These are phyloP conservation scores for Cudoniella acicularis DNA, from an alignment of 495 filamentous ascomycete species.

Conservation along the genomic window DNA sequence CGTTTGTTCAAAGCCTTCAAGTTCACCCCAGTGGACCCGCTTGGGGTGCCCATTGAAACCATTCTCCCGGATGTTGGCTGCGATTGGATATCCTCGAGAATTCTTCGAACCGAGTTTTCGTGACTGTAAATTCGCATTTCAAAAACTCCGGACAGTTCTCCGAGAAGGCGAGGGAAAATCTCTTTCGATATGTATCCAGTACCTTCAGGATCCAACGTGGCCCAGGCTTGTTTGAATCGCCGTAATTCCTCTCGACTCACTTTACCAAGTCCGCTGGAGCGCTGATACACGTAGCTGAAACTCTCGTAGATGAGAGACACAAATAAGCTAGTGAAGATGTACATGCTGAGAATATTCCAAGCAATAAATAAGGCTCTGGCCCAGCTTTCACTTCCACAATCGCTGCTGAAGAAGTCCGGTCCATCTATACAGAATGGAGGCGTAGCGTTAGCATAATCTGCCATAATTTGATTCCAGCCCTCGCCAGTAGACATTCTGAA, in stretches of 20 bases:
- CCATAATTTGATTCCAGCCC: slow-evolving; percentile 96
- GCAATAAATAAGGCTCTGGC: slow-evolving; percentile 84
- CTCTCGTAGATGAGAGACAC: slow-evolving; percentile 99
- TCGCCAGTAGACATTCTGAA: slow-evolving; percentile 92
- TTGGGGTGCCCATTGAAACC: slow-evolving; percentile 46
- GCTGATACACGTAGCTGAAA: slow-evolving; percentile 98
- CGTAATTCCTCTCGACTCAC: slow-evolving; percentile 90
- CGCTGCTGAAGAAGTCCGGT: slow-evolving; percentile 70
- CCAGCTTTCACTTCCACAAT: slow-evolving; percentile 89
- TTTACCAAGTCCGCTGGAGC: slow-evolving; percentile 78
- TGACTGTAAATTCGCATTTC: slow-evolving; percentile 96
- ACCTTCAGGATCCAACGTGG: slow-evolving; percentile 86
- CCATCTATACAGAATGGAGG: slow-evolving; percentile 72
- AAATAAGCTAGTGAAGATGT: slow-evolving; percentile 98
- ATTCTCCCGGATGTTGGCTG: slow-evolving; percentile 51
- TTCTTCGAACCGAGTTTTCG: slow-evolving; percentile 76
- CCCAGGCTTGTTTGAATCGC: slow-evolving; percentile 98
- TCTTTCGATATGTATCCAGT: slow-evolving; percentile 91
- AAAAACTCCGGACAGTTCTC: slow-evolving; percentile 90
- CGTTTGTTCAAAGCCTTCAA: slow-evolving; percentile 69
- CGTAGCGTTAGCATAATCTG: slow-evolving; percentile 80
- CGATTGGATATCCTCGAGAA: slow-evolving; percentile 76
- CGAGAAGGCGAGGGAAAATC: slow-evolving; percentile 81
- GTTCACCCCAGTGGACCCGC: slow-evolving; percentile 63
- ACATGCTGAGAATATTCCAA: slow-evolving; percentile 99